Percentiles rank a stretch among this genome's conserved stretches.
phyloP scores from a whole-genome alignment of 1,284 basidiomycete species.

The Anthracocystis walkeri region DNA sequence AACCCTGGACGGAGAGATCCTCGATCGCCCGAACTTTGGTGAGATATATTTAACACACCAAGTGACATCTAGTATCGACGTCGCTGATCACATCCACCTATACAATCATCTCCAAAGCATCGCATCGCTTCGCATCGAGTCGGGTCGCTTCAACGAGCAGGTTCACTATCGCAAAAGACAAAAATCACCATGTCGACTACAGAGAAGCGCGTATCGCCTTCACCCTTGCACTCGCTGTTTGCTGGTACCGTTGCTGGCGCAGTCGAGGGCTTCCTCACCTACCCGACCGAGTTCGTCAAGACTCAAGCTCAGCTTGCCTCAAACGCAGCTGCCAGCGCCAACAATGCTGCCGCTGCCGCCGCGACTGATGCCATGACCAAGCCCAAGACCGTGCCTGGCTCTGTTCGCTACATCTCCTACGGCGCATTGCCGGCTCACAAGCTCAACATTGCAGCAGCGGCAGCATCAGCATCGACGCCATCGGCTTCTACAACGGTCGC shows the following conservation, averaged over 20 bases:
- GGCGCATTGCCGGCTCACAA: slow-evolving; percentile 56
- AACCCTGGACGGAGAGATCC: too few relatives aligned
- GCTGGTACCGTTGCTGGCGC: slow-evolving; percentile 92
- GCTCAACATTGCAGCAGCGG: slow-evolving; percentile 23
- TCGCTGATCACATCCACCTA: not conserved
- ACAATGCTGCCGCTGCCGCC: slow-evolving; percentile 14
- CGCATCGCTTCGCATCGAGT: not conserved
- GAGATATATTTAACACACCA: not conserved
- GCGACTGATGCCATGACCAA: slow-evolving; percentile 14
- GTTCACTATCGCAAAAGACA: too few relatives aligned
- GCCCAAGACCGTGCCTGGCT: slow-evolving; percentile 62
- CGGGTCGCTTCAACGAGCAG: too few relatives aligned
- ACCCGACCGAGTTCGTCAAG: slow-evolving; percentile 91
- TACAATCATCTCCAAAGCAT: not conserved
- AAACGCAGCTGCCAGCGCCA: slow-evolving; percentile 11
- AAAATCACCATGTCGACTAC: slow-evolving; percentile 10
- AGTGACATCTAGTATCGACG: not conserved
- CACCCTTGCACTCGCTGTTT: slow-evolving; percentile 46
- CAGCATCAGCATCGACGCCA: not conserved
- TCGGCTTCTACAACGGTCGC: not conserved
- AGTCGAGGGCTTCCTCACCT: slow-evolving; percentile 80
- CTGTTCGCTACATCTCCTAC: slow-evolving; percentile 57
- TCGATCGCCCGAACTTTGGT: not conserved
- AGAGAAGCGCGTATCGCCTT: slow-evolving; percentile 16
- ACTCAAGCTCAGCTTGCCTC: slow-evolving; percentile 72